These are phyloP conservation scores for Davidsoniella eucalypti DNA, from an alignment of 2,329 filamentous ascomycete species.

Conservation along the genomic window DNA sequence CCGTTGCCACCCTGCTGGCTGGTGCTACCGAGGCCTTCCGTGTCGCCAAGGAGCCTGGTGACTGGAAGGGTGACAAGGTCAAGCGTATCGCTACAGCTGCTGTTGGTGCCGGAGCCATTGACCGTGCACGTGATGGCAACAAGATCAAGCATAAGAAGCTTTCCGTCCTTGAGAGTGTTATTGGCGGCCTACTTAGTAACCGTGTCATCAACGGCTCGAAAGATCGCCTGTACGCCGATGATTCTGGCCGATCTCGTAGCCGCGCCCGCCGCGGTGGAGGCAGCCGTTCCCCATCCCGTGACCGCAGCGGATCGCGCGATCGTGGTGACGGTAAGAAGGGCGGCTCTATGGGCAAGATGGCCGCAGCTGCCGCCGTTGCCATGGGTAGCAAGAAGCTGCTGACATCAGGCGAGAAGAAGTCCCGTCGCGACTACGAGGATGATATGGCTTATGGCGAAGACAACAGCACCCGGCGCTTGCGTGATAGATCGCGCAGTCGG, in stretches of 20 bases:
- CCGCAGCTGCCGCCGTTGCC: slow-evolving; percentile 45
- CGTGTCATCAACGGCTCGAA: slow-evolving; percentile 67
- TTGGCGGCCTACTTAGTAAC: slow-evolving; percentile 77
- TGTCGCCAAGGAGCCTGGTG: slow-evolving; percentile 71
- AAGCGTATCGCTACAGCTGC: slow-evolving; percentile 84
- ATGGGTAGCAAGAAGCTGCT: slow-evolving; percentile 41
- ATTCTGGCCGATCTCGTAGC: slow-evolving; percentile 49
- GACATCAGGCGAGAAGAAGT: slow-evolving; percentile 22
- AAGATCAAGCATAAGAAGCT: slow-evolving; percentile 70
- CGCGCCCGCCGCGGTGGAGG: slow-evolving; percentile 40
- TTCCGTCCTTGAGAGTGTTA: slow-evolving; percentile 69
- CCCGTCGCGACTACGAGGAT: slow-evolving; percentile 3
- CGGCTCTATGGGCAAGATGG: slow-evolving; percentile 23
- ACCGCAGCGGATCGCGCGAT: slow-evolving; percentile 13
- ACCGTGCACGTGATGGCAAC: slow-evolving; percentile 54
- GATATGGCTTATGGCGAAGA: slow-evolving; percentile 13
- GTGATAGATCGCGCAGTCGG: slow-evolving; percentile 24
- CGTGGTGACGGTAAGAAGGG: slow-evolving; percentile 29
- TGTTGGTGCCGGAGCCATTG: slow-evolving; percentile 68
- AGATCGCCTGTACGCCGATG: slow-evolving; percentile 47
- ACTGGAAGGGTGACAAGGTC: slow-evolving; percentile 82
- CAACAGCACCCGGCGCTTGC: slow-evolving; percentile 33
- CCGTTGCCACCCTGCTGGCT: slow-evolving; percentile 77
- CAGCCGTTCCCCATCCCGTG: slow-evolving; percentile 27
- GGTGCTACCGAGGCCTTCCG: slow-evolving; percentile 87